Evolutionary conservation across 2,329 filamentous ascomycete genomes (phyloP).

Genomic region (Nigrospora oryzae): DNA sequence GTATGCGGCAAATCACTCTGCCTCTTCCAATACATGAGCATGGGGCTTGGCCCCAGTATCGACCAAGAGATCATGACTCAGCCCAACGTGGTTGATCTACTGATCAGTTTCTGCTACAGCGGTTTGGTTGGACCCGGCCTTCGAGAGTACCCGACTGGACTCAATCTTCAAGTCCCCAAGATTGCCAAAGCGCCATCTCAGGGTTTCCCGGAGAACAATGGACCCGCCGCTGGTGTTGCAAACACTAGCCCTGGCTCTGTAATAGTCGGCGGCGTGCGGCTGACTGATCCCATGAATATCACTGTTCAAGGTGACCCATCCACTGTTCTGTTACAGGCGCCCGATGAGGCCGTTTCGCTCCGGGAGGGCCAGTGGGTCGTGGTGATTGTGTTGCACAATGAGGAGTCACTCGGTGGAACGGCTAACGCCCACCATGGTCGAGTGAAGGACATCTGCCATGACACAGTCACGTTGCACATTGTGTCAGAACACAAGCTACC

Average conservation of each 20-base stretch:
- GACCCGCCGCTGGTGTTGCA: no score
- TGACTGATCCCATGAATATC: conserved; percentile 12
- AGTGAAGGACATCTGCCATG: conserved; percentile 3
- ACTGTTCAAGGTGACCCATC: conserved; percentile 6
- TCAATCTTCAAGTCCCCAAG: conserved; percentile 18
- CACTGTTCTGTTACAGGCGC: conserved; percentile 2
- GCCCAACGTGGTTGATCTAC: conserved; percentile 74
- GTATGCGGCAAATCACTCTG: conserved; percentile 72
- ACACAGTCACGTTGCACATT: conserved; percentile 9
- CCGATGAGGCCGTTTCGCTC: not conserved
- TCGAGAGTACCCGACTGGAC: conserved; percentile 34
- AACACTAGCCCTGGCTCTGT: not conserved
- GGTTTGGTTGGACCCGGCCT: conserved; percentile 31
- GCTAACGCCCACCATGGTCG: conserved; percentile 13
- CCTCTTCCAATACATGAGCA: conserved; percentile 76
- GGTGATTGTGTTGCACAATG: conserved; percentile 5
- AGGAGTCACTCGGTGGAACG: not conserved
- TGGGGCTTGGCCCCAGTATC: conserved; percentile 79
- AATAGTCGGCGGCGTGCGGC: not conserved
- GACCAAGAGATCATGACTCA: conserved; percentile 77
- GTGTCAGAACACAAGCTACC: not conserved
- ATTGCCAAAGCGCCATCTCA: conserved; percentile 4
- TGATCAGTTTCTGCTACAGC: conserved; percentile 73
- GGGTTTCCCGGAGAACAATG: no score
- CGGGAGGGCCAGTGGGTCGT: conserved; percentile 16